Base-by-base conservation (phyloP, 2,329 filamentous ascomycete species). In the Phoma sp. region DNA sequence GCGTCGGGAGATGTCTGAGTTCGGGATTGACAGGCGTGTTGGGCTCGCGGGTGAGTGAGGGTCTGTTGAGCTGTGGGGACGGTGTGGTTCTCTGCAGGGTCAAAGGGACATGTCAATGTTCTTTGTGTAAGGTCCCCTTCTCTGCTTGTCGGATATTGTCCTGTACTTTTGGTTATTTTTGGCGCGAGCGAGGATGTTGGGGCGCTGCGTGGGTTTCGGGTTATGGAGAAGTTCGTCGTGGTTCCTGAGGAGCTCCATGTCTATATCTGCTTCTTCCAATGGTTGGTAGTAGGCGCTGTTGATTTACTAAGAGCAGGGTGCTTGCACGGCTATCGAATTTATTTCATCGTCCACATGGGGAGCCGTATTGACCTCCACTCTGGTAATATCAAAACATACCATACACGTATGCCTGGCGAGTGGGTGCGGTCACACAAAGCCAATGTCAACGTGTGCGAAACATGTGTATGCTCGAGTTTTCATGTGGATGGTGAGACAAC, bases 401-500 rank as follows among this genome's bases (percentile, higher is more conserved):
- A 15, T 31, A 43, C 35, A 51, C 31, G 6, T 37, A 36, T 15
- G 21, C 21, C 19, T 38, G n/a, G 32, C 40, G 32, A 32, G 19
- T 25, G 48, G 39, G 31, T 38, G 32, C 32, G 31, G 46, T 47
- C 25, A 38, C 43, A 53, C 43, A 6, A 15, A 22, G 7, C 31
- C 10, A 24, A 36, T 13, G 8, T 21, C 29, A 13, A 17, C 40
- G 36, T 40, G 40, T 17, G 24, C 32, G 25, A 33, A 17, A n/a
- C 29, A 35, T 43, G 44, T n/a, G 37, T 49, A 35, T 27, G 15
- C 15, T 41, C 24, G 38, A 31, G n/a, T 58, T 53, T 24, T 55
- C 57, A 43, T 13, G 17, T 37, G 52, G 53, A 38, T 29, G 12
- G 39, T 57, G 52, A 58, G 55, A 59, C 60, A 25, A 59, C 39